phyloP scores from a whole-genome alignment of 2,329 filamentous ascomycete genomes.

The Neobulgaria alba region DNA sequence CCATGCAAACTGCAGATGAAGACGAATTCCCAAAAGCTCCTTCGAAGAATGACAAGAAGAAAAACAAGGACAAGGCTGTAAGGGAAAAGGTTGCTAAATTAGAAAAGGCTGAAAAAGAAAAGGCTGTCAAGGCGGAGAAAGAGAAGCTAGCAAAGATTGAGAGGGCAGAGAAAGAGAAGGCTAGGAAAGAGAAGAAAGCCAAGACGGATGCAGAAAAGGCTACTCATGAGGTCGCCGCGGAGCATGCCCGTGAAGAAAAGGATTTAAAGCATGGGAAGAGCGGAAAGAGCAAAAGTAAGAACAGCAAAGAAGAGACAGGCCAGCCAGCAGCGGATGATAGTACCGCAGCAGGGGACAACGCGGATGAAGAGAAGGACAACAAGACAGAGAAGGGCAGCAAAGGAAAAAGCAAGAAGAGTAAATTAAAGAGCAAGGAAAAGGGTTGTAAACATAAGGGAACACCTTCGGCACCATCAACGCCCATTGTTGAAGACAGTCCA shows the following conservation, averaged over 20 bases:
- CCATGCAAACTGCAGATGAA: background rate
- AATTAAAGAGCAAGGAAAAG: no score
- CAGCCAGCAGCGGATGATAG: no score
- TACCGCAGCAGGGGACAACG: no score
- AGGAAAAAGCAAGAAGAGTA: no score
- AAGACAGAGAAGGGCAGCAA: no score
- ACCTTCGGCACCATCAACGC: background rate
- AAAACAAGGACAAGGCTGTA: background rate
- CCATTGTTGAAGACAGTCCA: background rate
- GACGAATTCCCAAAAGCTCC: background rate
- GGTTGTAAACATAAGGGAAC: no score
- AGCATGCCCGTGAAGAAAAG: no score
- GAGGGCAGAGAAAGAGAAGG: background rate
- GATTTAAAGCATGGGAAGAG: background rate
- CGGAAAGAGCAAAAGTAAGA: background rate
- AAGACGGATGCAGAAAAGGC: no score
- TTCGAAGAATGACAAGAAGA: background rate
- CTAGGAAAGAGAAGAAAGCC: background rate
- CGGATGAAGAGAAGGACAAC: no score
- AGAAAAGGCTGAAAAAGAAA: background rate
- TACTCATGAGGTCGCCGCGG: no score
- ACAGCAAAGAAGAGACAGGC: no score
- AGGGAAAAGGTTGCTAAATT: background rate
- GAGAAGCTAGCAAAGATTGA: background rate
- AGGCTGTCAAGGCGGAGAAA: background rate